Base-by-base conservation (phyloP, 2,329 filamentous ascomycete species). In the Chaetothyriales sp. region DNA sequence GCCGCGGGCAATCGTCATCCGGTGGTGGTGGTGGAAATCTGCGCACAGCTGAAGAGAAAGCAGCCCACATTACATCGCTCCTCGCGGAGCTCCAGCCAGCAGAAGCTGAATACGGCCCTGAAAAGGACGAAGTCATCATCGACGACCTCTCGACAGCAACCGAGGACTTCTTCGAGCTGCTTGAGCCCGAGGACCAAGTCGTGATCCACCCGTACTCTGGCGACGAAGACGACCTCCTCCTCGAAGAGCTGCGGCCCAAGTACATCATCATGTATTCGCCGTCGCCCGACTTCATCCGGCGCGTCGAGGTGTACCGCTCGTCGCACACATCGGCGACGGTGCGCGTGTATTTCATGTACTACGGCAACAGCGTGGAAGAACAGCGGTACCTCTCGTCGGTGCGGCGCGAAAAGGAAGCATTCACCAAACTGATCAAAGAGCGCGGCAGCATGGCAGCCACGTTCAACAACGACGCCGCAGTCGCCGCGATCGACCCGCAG, bases 181-280 rank as follows among this genome's bases (percentile, higher is more conserved):
- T 90, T 65, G 86, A 94, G 50, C 92, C 93, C 80, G 78, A 86
- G 59, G 86, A 95, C 58, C 72, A 96, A 18, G 76, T 96, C 10
- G 80, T 95, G 43, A 75, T 96, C 18, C 92, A 96, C 65, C 84
- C 92, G 1, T 98, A 95, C 64, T 88, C 95, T 53, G 89, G 89
- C 9, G 92, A 96, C 64, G 84, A 90, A 71, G 92, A 98, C 65
- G 92, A 96, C 64, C 86, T 94, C 64, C 77, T 96, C n/a, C 76
- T 98, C 1, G 90, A 98, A 65, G 92, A 98, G 67, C 76, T 92
- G 52, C 88, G 86, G 62, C 92, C 92, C 32, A 81, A 86, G 53
- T 95, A 95, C 66, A 87, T 98, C 53, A 84, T 98, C 69, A 96
- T 98, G 92, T 98, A 95, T 66, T 92, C 96, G 64, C 90, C 92